Evolutionary conservation across 306 rosid genomes (phyloP), one percentile per base, ranked within the genome.

Genomic region (Castanea crenata): DNA sequence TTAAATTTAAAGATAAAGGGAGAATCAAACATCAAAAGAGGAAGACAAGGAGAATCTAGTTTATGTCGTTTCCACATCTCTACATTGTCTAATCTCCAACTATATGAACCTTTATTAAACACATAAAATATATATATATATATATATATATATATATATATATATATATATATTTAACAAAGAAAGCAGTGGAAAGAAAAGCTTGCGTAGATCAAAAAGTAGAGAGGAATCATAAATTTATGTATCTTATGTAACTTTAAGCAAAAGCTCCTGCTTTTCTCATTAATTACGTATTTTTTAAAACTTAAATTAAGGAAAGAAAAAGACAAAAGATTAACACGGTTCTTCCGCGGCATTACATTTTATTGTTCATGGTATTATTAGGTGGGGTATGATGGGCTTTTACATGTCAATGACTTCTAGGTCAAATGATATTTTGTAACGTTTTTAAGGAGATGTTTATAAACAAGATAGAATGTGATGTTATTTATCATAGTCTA

Each of bases 21-120:
- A 7, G 12, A 75, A 38, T 34, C 34, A 35, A 64, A 57, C 74
- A 52, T 25, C 8, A 55, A 51, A 41, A 46, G 10, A 44, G 35
- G 35, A 77, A 11, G 67, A 81, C 83, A 63, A 2, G 16, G 46
- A 49, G 83, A 81, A 74, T 81, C 73, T 69, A 70, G 75, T 75
- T 27, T 32, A 5, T 19, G 23, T 59, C 81, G 35, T 16, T 32
- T 73, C n/a, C 8, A 38, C 15, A 8, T 23, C 29, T 68, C 52
- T 38, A 1, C 46, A 18, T 20, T 57, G 20, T 59, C 5, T 20
- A 59, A 8, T 23, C 12, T 23, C 65, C 12, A 20, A 59, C 32
- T 59, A 8, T 23, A 11, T 11, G 2, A 10, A 27, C 32, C 32
- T 59, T 21, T 59, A 59, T 59, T 59, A 12, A 11, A 49, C 54